These are phyloP conservation scores for Naegleria gruberi DNA, from an alignment of 208 protist species.

Conservation along the genomic window DNA sequence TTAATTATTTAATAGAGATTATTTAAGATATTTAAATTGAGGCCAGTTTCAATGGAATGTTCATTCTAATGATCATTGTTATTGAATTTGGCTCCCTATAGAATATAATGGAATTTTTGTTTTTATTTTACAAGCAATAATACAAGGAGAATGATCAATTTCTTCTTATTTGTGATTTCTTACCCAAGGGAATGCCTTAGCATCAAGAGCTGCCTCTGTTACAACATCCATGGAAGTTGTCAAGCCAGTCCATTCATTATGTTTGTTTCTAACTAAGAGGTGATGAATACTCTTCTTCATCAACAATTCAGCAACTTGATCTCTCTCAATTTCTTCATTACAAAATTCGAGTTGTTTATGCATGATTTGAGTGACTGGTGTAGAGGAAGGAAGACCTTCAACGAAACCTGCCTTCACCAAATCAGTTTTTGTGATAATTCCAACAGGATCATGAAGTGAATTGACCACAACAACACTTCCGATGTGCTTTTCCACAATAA, in stretches of 20 bases:
- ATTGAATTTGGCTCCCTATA: too few relatives aligned
- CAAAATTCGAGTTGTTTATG: not conserved
- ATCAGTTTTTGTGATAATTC: not conserved
- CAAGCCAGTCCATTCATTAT: not conserved
- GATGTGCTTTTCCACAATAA: not conserved
- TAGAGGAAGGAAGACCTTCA: not conserved
- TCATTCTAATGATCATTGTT: too few relatives aligned
- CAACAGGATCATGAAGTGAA: not conserved
- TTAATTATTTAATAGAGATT: too few relatives aligned
- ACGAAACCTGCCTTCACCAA: not conserved
- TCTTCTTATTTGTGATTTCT: slow-evolving; percentile 1
- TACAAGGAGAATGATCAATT: too few relatives aligned
- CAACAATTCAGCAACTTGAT: not conserved
- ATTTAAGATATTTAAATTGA: too few relatives aligned
- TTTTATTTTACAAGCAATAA: too few relatives aligned
- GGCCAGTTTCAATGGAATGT: too few relatives aligned
- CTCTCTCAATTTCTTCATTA: not conserved
- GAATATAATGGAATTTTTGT: too few relatives aligned
- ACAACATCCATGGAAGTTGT: slow-evolving; percentile 3
- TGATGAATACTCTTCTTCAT: slow-evolving; percentile 15
- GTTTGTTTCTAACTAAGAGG: not conserved
- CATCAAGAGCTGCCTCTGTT: not conserved
- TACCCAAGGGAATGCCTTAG: not conserved
- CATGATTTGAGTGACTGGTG: not conserved
- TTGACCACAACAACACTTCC: not conserved